These are phyloP conservation scores for Pythium oligandrum DNA, from an alignment of 352 stramenopile genomes.

Conservation along the genomic window DNA sequence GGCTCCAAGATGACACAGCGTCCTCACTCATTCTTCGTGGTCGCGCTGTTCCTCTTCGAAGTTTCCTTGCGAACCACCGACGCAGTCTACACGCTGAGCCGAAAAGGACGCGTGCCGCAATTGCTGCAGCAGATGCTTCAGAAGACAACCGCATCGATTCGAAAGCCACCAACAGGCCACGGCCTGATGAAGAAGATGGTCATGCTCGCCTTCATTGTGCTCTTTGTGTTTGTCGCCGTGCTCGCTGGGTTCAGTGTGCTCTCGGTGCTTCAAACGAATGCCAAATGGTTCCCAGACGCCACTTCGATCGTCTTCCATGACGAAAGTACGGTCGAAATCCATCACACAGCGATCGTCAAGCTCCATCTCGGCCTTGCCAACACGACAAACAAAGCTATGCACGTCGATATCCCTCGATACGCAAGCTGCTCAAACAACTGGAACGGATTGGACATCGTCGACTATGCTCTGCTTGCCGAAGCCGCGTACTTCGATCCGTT, in stretches of 20 bases:
- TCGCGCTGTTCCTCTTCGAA: slow-evolving; percentile 77
- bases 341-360: slow-evolving; percentile 83
- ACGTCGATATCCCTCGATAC: slow-evolving; percentile 49
- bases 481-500: slow-evolving; percentile 86
- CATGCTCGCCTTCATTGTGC: slow-evolving; percentile 47
- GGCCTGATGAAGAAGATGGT: slow-evolving; percentile 57
- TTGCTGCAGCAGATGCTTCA: slow-evolving; percentile 66
- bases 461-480: slow-evolving; percentile 83
- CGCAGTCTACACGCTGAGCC: slow-evolving; percentile 38
- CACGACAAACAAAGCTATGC: slow-evolving; percentile 29
- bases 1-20: slow-evolving; percentile 76
- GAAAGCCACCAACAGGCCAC: slow-evolving; percentile 45
- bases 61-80: slow-evolving; percentile 52
- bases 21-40: slow-evolving; percentile 70
- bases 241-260: slow-evolving; percentile 76
- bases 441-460: slow-evolving; percentile 69
- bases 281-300: slow-evolving; percentile 76
- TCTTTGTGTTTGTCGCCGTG: slow-evolving; percentile 62
- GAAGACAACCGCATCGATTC: slow-evolving; percentile 37
- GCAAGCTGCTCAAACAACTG: slow-evolving; percentile 73
- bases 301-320: slow-evolving; percentile 63
- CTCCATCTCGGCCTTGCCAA: slow-evolving; percentile 69
- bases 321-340: slow-evolving; percentile 66
- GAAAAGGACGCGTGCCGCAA: slow-evolving; percentile 33
- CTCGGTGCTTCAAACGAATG: slow-evolving; percentile 60